Conservation (phyloP, 805 yeast genomes). For the Metschnikowia similis region DNA sequence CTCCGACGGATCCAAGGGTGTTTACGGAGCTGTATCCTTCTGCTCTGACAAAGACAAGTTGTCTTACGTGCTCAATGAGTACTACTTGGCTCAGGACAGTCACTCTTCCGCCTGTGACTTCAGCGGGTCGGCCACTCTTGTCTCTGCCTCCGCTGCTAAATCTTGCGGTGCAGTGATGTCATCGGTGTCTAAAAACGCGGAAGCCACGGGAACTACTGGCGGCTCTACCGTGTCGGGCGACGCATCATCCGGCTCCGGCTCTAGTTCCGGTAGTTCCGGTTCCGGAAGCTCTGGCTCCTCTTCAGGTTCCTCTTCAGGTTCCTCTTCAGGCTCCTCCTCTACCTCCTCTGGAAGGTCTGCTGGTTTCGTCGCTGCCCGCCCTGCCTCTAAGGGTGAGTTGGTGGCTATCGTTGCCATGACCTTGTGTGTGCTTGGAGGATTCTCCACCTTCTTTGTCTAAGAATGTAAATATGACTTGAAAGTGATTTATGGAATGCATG, state of each 20-base stretch:
- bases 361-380: slow-evolving; percentile 20
- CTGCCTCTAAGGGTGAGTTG: slow-evolving; percentile 29
- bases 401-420: slow-evolving; percentile 30
- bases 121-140: slow-evolving; percentile 50
- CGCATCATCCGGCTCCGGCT: slow-evolving; percentile 18
- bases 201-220: slow-evolving; percentile 12
- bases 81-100: slow-evolving; percentile 35
- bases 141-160: slow-evolving; percentile 24
- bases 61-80: slow-evolving; percentile 60
- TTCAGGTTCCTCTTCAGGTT: slow-evolving; percentile 19
- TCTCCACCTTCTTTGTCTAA: slow-evolving; percentile 31
- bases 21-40: slow-evolving; percentile 70
- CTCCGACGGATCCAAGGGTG: slow-evolving; percentile 60
- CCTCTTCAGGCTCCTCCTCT: slow-evolving; percentile 22
- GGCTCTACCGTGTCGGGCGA: slow-evolving; percentile 14
- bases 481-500: slow-evolving; percentile 2
- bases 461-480: neutral
- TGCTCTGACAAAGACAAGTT: slow-evolving; percentile 64
- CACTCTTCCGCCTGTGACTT: slow-evolving; percentile 17
- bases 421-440: slow-evolving; percentile 43
- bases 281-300: slow-evolving; percentile 19
- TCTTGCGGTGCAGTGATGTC: slow-evolving; percentile 28
- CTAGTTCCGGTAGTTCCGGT: slow-evolving; percentile 20
- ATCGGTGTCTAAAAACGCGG: slow-evolving; percentile 16
- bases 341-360: slow-evolving; percentile 16